phyloP scores from a whole-genome alignment of 1,139 yeast genomes.

The Debaryomyces psychrophilus region DNA sequence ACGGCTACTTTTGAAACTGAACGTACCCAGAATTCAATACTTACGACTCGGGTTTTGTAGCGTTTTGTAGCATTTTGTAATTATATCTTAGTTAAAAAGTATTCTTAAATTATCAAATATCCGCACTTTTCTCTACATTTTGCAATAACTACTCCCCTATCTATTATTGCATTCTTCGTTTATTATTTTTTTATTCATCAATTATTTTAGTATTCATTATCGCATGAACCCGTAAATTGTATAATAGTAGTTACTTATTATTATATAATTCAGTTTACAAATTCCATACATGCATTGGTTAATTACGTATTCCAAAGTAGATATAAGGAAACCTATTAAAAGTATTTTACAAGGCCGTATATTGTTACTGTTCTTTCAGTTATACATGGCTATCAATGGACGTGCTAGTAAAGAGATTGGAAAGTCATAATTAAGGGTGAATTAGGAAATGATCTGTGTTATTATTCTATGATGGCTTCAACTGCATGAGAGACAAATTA shows the following conservation, averaged over 20 bases:
- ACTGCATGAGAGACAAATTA: conserved; percentile 1
- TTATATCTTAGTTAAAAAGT: too few species aligned
- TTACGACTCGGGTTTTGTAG: too few species aligned
- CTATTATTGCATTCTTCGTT: background rate
- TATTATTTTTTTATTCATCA: background rate
- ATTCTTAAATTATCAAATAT: too few species aligned
- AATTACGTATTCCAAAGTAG: background rate
- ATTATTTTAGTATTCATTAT: background rate
- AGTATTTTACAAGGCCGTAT: background rate
- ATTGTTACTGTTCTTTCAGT: background rate
- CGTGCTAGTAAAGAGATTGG: background rate
- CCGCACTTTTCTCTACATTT: background rate
- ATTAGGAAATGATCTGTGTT: background rate
- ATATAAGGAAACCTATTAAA: background rate
- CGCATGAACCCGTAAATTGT: too few species aligned
- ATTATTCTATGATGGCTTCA: background rate
- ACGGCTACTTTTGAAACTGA: background rate
- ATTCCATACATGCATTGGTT: background rate
- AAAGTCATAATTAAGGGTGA: background rate
- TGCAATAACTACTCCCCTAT: background rate
- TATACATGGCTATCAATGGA: background rate
- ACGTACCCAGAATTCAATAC: too few species aligned
- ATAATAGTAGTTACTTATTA: background rate
- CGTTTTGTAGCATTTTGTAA: too few species aligned
- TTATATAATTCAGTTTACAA: background rate